These are phyloP conservation scores for Sporothrix brunneoviolacea DNA, from an alignment of 2,329 filamentous ascomycete species.

Conservation along the genomic window DNA sequence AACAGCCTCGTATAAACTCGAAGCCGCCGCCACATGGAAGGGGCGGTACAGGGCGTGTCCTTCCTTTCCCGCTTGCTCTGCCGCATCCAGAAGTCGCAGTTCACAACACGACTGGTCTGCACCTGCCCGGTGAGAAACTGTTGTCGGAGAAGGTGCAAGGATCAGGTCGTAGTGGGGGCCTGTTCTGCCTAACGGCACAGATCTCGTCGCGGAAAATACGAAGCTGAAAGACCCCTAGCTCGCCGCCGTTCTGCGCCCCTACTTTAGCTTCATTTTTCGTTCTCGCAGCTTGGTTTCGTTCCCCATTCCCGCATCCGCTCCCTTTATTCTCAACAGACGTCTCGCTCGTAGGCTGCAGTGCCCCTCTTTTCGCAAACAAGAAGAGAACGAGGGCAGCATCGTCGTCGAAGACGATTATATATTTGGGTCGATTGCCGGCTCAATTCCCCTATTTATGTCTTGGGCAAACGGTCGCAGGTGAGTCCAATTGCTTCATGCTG, in stretches of 20 bases:
- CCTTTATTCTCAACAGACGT: too few species aligned
- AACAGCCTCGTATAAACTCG: too few species aligned
- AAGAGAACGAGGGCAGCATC: background rate
- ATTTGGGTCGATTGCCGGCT: background rate
- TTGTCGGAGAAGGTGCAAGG: background rate
- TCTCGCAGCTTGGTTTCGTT: background rate
- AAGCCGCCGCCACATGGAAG: too few species aligned
- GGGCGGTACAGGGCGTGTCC: too few species aligned
- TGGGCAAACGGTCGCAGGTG: background rate
- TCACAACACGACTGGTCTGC: too few species aligned
- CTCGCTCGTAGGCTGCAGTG: slow-evolving; percentile 6
- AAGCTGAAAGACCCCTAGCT: too few species aligned
- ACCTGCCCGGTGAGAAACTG: too few species aligned
- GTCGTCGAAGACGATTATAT: background rate
- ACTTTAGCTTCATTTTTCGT: slow-evolving; percentile 4
- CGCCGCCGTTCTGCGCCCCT: too few species aligned
- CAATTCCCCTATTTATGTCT: background rate
- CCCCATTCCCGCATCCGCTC: too few species aligned
- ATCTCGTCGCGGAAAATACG: background rate
- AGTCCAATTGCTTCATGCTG: background rate
- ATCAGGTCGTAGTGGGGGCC: background rate
- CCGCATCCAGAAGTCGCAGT: too few species aligned
- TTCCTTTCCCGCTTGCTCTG: too few species aligned
- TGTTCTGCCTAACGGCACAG: slow-evolving; percentile 5
- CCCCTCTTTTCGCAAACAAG: background rate